Conservation (phyloP, 2,329 filamentous ascomycete species). For the Colletotrichum caudatum region DNA sequence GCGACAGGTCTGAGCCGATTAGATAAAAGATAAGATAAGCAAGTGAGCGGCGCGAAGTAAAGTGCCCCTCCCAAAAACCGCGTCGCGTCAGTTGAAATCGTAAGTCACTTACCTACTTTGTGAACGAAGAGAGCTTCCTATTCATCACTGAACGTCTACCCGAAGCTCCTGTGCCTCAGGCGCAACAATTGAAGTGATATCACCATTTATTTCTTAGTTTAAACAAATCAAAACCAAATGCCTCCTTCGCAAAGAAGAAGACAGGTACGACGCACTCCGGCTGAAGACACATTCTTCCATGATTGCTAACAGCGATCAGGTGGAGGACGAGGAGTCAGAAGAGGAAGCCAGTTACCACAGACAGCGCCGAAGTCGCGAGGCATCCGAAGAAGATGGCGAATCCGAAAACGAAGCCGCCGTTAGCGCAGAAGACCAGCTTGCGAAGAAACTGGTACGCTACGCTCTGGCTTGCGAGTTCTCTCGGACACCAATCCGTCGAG, state of each 20-base stretch:
- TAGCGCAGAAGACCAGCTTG: conserved; percentile 63
- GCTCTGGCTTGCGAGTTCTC: conserved; percentile 75
- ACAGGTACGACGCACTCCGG: conserved; percentile 45
- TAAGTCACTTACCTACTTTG: neutral
- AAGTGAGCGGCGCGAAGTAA: conserved; percentile 13
- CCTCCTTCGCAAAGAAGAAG: conserved; percentile 50
- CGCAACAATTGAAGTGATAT: accelerated
- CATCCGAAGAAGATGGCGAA: conserved; percentile 49
- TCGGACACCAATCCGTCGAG: conserved; percentile 68
- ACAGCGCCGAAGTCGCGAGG: conserved; percentile 48
- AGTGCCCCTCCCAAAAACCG: conserved; percentile 25
- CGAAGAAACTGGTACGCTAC: conserved; percentile 77
- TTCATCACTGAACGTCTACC: neutral
- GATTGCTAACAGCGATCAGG: conserved; percentile 42
- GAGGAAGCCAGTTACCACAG: conserved; percentile 50
- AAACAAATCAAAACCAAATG: conserved; percentile 45
- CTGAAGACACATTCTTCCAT: neutral
- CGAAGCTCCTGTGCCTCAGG: neutral
- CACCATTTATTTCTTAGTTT: no score
- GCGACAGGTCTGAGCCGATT: conserved; percentile 36
- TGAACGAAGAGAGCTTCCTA: neutral
- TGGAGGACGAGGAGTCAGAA: conserved; percentile 48
- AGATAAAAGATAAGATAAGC: conserved; percentile 43
- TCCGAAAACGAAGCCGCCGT: conserved; percentile 52
- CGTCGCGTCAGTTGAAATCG: conserved; percentile 19